Conservation (phyloP, 352 stramenopile species). For the Globisporangium camurandrum region DNA sequence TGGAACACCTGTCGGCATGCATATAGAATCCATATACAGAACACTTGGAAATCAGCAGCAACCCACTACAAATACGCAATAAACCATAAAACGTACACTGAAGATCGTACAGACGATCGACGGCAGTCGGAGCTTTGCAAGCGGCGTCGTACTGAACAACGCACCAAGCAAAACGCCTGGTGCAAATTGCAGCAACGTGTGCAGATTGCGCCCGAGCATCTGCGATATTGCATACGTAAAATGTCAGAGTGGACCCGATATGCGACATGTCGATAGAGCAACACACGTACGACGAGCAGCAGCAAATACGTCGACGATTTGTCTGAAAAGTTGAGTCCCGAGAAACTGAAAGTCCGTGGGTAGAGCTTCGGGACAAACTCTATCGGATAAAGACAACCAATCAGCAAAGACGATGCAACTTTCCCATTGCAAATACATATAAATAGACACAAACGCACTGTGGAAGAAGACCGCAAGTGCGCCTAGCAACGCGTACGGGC, state of each 20-base stretch:
- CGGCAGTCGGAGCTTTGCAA: constrained; percentile 65
- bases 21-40: background rate
- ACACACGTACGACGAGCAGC: constrained; percentile 48
- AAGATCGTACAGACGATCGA: constrained; percentile 62
- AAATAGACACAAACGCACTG: constrained; percentile 30
- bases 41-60: constrained; percentile 1
- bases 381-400: constrained; percentile 10
- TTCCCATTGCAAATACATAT: background rate
- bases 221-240: constrained; percentile 14
- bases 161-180: constrained; percentile 50
- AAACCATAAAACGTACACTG: constrained; percentile 40
- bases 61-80: too few relatives aligned
- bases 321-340: constrained; percentile 73
- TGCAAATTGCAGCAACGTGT: constrained; percentile 50
- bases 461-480: constrained; percentile 72
- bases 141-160: constrained; percentile 61
- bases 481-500: constrained; percentile 66
- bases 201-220: constrained; percentile 56
- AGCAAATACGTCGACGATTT: constrained; percentile 76
- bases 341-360: constrained; percentile 47
- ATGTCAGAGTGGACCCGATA: too few relatives aligned
- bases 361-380: constrained; percentile 73
- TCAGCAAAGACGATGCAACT: background rate
- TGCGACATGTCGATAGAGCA: background rate
- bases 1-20: constrained; percentile 46